These are phyloP conservation scores for Populus tremula DNA, from an alignment of 345 rosid genomes.

Conservation along the genomic window DNA sequence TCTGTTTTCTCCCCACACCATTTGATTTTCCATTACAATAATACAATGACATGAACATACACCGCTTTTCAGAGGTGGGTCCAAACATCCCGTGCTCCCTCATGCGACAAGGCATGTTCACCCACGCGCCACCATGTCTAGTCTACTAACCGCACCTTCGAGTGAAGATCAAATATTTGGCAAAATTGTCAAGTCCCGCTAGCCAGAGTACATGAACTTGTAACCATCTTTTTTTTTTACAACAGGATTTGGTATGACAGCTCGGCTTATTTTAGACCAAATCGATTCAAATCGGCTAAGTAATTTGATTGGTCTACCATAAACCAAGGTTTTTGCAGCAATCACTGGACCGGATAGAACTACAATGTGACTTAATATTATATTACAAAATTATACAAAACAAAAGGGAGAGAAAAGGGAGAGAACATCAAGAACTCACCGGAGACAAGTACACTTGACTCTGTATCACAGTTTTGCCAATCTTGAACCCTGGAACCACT, in stretches of 20 bases:
- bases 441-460: slow-evolving; percentile 73
- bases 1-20: neutral
- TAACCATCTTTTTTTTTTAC: neutral
- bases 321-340: neutral
- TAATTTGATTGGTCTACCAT: neutral
- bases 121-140: slow-evolving; percentile 13
- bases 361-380: slow-evolving; percentile 1
- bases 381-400: slow-evolving; percentile 18
- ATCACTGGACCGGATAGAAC: neutral
- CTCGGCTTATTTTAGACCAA: neutral
- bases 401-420: neutral
- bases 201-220: neutral
- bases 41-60: slow-evolving; percentile 3
- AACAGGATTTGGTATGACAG: neutral
- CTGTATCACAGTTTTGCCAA: slow-evolving; percentile 63
- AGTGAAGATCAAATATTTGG: slow-evolving; percentile 8
- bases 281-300: neutral
- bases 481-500: slow-evolving; percentile 92
- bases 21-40: neutral
- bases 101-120: neutral
- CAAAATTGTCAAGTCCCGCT: slow-evolving; percentile 2
- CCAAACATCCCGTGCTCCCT: slow-evolving; percentile 1
- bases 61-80: slow-evolving; percentile 8
- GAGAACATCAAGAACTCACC: slow-evolving; percentile 26
- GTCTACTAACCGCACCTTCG: slow-evolving; percentile 12